Evolutionary conservation across 2,329 filamentous ascomycete genomes (phyloP).

Genomic region (Penicillium sp.): DNA sequence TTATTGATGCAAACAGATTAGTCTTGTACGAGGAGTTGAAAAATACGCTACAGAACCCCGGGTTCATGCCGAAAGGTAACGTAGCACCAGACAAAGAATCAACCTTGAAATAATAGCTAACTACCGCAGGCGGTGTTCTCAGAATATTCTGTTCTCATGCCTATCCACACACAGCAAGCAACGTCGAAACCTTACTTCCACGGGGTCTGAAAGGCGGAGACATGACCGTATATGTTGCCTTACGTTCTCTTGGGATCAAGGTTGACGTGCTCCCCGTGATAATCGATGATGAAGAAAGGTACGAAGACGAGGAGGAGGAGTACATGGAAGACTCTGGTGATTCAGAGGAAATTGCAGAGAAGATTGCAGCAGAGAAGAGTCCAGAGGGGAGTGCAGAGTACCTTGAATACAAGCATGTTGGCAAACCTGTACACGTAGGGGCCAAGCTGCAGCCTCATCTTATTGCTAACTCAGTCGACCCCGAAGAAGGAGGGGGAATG

Average conservation of each 20-base stretch:
- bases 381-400: background rate
- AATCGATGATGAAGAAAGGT: background rate
- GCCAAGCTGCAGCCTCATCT: background rate
- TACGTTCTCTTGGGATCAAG: conserved; percentile 34
- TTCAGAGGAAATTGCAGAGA: no score
- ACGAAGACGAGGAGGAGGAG: background rate
- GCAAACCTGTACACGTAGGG: background rate
- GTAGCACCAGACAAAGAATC: no score
- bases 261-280: conserved; percentile 33
- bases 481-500: background rate
- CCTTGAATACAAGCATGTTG: background rate
- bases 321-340: no score
- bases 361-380: no score
- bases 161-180: conserved; percentile 45
- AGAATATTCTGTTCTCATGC: conserved; percentile 50
- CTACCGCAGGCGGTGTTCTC: conserved; percentile 21
- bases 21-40: background rate
- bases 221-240: conserved; percentile 42
- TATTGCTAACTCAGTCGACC: background rate
- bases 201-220: conserved; percentile 49
- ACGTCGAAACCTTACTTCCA: conserved; percentile 28
- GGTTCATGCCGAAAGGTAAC: conserved; percentile 44
- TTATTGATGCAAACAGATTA: background rate
- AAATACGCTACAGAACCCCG: conserved; percentile 23
- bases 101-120: no score